Evolutionary conservation across 345 rosid genomes (phyloP).

Genomic region (Syzygium aromaticum): DNA sequence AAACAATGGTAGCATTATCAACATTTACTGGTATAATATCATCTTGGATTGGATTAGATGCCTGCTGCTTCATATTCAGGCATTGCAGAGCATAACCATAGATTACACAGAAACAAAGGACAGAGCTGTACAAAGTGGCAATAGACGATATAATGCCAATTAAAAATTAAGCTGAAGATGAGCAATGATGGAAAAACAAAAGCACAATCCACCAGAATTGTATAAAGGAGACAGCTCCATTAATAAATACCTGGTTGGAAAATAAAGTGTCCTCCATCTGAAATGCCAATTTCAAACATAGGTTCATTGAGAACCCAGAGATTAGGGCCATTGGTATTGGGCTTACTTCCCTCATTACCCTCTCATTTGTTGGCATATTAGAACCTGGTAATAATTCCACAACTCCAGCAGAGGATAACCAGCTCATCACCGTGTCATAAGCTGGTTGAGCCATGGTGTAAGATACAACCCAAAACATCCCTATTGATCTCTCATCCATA

Average conservation of each 20-base stretch:
- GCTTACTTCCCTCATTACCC: conserved; percentile 88
- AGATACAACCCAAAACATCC: conserved; percentile 99
- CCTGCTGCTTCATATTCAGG: not conserved
- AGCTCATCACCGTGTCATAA: conserved; percentile 66
- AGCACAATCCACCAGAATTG: not conserved
- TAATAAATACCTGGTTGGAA: conserved; percentile 60
- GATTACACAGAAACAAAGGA: not conserved
- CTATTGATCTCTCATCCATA: conserved; percentile 94
- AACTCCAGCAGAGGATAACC: conserved; percentile 80
- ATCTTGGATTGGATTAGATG: not conserved
- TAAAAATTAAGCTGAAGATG: not conserved
- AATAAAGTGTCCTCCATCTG: conserved; percentile 90
- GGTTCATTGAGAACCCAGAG: conserved; percentile 82
- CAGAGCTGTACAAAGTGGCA: not conserved
- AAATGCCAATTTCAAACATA: conserved; percentile 64
- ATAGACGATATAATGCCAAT: not conserved
- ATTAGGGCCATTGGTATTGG: conserved; percentile 88
- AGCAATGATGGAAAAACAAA: not conserved
- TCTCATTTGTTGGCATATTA: conserved; percentile 64
- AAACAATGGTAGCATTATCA: not conserved
- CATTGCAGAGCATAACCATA: not conserved
- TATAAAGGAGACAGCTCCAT: not conserved
- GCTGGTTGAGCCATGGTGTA: conserved; percentile 97
- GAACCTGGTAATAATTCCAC: conserved; percentile 53
- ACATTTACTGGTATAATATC: not conserved